Evolutionary conservation across 164 flowering plant species (phyloP).

Genomic region (Macadamia tetraphylla): DNA sequence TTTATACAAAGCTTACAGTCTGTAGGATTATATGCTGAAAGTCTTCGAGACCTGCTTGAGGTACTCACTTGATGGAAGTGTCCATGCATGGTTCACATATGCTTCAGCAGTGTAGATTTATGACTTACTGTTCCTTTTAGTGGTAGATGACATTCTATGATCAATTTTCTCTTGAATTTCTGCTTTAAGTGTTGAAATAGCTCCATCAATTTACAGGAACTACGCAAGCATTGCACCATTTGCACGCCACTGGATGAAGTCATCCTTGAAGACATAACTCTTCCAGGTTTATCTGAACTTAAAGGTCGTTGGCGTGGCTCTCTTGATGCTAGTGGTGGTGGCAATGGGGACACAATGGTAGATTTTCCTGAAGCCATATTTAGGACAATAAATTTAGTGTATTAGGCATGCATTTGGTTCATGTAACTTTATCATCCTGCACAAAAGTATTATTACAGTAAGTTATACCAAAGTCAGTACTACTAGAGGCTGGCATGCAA

Average conservation of each 20-base stretch:
- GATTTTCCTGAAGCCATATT: slow-evolving; percentile 4
- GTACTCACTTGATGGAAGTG: slow-evolving; percentile 26
- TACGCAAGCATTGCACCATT: slow-evolving; percentile 36
- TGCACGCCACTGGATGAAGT: slow-evolving; percentile 57
- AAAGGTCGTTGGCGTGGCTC: slow-evolving; percentile 94
- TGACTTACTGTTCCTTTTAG: too few relatives aligned
- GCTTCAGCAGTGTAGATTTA: too few relatives aligned
- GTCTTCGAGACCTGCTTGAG: slow-evolving; percentile 69
- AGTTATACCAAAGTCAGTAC: background rate
- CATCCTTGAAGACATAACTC: slow-evolving; percentile 71
- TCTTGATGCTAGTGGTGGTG: slow-evolving; percentile 99
- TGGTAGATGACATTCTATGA: background rate
- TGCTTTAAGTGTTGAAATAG: slow-evolving; percentile 1
- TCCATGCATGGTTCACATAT: too few relatives aligned
- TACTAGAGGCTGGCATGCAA: background rate
- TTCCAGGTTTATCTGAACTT: slow-evolving; percentile 91
- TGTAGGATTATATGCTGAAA: slow-evolving; percentile 66
- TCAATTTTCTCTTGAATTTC: background rate
- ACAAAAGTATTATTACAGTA: too few relatives aligned
- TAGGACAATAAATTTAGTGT: background rate
- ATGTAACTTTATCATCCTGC: background rate
- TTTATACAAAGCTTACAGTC: slow-evolving; percentile 84
- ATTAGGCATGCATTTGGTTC: slow-evolving; percentile 5
- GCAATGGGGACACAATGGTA: slow-evolving; percentile 97
- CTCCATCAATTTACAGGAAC: slow-evolving; percentile 38